Conservation (phyloP, 306 rosid species). For the Trifolium subterraneum region DNA sequence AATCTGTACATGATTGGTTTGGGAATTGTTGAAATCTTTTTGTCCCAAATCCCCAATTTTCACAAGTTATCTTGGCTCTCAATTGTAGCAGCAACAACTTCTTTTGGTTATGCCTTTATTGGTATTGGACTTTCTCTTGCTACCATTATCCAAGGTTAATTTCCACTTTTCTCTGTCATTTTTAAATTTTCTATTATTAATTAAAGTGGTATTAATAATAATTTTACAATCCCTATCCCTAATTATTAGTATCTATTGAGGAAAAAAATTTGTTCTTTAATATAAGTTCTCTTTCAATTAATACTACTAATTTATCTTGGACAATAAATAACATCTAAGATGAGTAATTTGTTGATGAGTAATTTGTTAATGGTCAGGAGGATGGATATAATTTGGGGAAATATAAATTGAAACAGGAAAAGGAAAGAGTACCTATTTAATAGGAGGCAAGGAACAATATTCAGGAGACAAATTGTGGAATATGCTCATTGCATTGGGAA, state of each 20-base stretch:
- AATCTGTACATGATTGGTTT: slow-evolving; percentile 65
- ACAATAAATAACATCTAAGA: background rate
- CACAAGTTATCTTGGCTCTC: slow-evolving; percentile 61
- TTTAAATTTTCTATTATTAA: background rate
- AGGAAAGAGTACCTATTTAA: slow-evolving; percentile 43
- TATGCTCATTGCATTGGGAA: slow-evolving; percentile 60
- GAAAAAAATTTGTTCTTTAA: too few species aligned
- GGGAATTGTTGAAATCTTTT: slow-evolving; percentile 55
- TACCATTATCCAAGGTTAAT: slow-evolving; percentile 48
- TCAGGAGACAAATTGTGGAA: slow-evolving; percentile 47
- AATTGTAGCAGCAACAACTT: slow-evolving; percentile 53
- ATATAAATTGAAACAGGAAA: slow-evolving; percentile 42
- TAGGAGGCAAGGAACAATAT: slow-evolving; percentile 35
- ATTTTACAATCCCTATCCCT: too few species aligned
- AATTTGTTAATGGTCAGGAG: background rate
- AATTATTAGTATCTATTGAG: too few species aligned
- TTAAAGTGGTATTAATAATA: too few species aligned
- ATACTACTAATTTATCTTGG: too few species aligned
- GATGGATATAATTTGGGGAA: background rate
- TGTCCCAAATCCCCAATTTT: slow-evolving; percentile 65
- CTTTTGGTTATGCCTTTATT: slow-evolving; percentile 63
- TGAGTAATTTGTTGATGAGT: background rate
- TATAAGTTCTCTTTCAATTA: too few species aligned
- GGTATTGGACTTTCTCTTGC: slow-evolving; percentile 63
- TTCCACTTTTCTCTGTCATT: background rate